Evolutionary conservation across 106 monocot species (phyloP), one percentile per base, ranked within the genome.

Genomic region (Acanthochlamys bracteata): DNA sequence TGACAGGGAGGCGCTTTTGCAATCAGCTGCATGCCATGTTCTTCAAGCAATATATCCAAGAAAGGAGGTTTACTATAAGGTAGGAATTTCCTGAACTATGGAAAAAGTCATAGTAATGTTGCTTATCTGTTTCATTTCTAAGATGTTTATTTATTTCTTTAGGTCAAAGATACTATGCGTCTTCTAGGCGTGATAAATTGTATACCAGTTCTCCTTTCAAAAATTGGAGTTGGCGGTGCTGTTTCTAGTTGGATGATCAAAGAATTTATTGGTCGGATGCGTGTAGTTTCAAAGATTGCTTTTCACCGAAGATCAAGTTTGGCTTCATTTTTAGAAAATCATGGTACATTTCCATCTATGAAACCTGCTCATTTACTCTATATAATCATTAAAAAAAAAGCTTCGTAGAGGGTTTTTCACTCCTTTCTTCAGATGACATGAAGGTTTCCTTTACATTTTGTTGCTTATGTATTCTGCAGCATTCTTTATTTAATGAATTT

Each of bases 81-180:
- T 98, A 91, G 70, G 40, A 71, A 64, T 17, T 19, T 1, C 21
- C 17, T 78, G n/a, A n/a, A n/a, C n/a, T n/a, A n/a, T n/a, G n/a
- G n/a, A n/a, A n/a, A n/a, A n/a, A n/a, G n/a, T n/a, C n/a, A n/a
- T n/a, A n/a, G n/a, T n/a, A n/a, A n/a, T n/a, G n/a, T n/a, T n/a
- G n/a, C n/a, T n/a, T n/a, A n/a, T n/a, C n/a, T n/a, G n/a, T n/a
- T n/a, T n/a, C n/a, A n/a, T n/a, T n/a, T n/a, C n/a, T n/a, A n/a
- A n/a, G n/a, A n/a, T n/a, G n/a, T n/a, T n/a, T n/a, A n/a, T n/a
- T n/a, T n/a, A n/a, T n/a, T n/a, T n/a, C n/a, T n/a, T n/a, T n/a
- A 98, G 98, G 98, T 98, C 24, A 98, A 98, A 73, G 98, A 98
- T 55, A 89, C 88, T 8, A 83, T 98, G 84, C 83, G 83, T 56